Percentiles rank a stretch among this genome's conserved stretches.
Conservation (phyloP, 2,329 filamentous ascomycete species). For the Cordyceps javanica region DNA sequence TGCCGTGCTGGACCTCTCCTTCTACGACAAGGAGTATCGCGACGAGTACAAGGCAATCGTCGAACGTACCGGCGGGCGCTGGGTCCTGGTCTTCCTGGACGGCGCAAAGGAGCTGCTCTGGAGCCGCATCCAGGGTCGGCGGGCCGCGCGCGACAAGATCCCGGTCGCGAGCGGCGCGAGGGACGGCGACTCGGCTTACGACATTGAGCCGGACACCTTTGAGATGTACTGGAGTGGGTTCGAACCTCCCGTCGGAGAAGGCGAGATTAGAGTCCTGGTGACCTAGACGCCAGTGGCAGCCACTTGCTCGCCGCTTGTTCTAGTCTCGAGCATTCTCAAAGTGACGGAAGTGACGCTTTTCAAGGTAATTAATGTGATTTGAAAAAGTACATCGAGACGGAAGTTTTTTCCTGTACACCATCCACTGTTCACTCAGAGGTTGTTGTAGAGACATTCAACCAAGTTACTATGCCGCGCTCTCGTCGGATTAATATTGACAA, state of each 20-base stretch:
- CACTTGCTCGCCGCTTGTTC: too few relatives aligned
- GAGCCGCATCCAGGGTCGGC: slow-evolving; percentile 24
- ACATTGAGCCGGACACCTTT: slow-evolving; percentile 6
- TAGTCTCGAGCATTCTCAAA: too few relatives aligned
- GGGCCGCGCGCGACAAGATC: slow-evolving; percentile 14
- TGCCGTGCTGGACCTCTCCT: slow-evolving; percentile 26
- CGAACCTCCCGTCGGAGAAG: slow-evolving; percentile 7
- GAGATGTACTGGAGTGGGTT: slow-evolving; percentile 12
- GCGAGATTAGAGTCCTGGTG: background rate
- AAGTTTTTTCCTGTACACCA: too few relatives aligned
- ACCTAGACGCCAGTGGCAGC: too few relatives aligned
- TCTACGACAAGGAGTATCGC: slow-evolving; percentile 25
- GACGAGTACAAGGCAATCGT: slow-evolving; percentile 24
- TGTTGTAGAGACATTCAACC: too few relatives aligned
- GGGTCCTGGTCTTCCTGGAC: slow-evolving; percentile 24
- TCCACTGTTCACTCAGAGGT: too few relatives aligned
- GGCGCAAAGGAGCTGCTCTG: slow-evolving; percentile 24
- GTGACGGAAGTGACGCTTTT: too few relatives aligned
- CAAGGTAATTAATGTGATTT: too few relatives aligned
- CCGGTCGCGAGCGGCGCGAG: background rate
- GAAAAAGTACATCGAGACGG: too few relatives aligned
- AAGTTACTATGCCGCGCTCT: too few relatives aligned
- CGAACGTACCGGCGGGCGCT: slow-evolving; percentile 21
- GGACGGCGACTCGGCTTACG: slow-evolving; percentile 11
- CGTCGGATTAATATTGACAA: too few relatives aligned